A percentile compares a stretch with the other conserved stretches of the same genome.
Evolutionary conservation across 2,329 filamentous ascomycete genomes (phyloP).

Genomic region (Xylaria sp.): DNA sequence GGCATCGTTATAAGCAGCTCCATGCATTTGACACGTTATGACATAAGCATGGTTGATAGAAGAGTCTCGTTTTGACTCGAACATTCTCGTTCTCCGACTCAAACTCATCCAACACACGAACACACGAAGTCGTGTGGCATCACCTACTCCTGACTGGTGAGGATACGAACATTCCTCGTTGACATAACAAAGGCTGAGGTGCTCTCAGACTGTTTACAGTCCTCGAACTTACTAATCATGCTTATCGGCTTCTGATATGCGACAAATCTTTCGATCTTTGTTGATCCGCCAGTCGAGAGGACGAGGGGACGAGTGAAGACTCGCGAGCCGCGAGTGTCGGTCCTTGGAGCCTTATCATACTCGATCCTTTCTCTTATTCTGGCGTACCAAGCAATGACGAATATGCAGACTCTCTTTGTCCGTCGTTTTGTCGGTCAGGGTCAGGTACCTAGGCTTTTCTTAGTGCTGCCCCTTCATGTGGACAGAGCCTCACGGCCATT

Average conservation of each 20-base stretch:
- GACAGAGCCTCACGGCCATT: neutral
- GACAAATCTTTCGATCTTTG: slow-evolving; percentile 20
- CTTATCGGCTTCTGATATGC: slow-evolving; percentile 10
- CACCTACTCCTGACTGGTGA: neutral
- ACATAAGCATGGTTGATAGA: too few relatives aligned
- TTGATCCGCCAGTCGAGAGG: slow-evolving; percentile 12
- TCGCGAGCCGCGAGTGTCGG: slow-evolving; percentile 5
- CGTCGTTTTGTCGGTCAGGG: slow-evolving; percentile 2
- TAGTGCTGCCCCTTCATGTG: neutral
- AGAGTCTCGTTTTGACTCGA: too few relatives aligned
- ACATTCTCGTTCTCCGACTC: too few relatives aligned
- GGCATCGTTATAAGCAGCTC: too few relatives aligned
- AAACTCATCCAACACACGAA: too few relatives aligned
- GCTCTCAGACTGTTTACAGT: neutral
- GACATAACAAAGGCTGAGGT: slow-evolving; percentile 4
- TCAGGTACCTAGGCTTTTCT: slow-evolving; percentile 9
- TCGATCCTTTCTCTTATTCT: slow-evolving; percentile 16
- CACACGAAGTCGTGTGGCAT: too few relatives aligned
- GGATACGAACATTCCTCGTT: neutral
- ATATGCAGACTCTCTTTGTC: slow-evolving; percentile 14
- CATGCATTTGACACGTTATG: too few relatives aligned
- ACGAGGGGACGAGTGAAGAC: neutral
- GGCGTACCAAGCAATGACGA: slow-evolving; percentile 1
- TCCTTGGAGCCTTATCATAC: neutral
- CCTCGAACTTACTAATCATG: neutral